Conservation (phyloP, 441 rosid genomes). For the Populus hybrid region DNA sequence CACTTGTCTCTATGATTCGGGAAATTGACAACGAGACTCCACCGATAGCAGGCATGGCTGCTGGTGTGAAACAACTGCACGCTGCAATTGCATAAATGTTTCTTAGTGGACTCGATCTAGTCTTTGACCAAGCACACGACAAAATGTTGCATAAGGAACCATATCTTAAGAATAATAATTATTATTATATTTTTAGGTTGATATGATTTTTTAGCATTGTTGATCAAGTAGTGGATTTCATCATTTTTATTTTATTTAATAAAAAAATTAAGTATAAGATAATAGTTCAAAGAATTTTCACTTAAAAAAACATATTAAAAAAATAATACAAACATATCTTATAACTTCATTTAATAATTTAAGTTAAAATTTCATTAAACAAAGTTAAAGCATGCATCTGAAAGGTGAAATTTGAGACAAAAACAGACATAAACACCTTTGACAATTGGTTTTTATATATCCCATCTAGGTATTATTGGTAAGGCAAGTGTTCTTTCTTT, state of each 20-base stretch:
- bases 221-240: no score
- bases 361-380: not conserved
- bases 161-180: not conserved
- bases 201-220: no score
- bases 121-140: slow-evolving; percentile 8
- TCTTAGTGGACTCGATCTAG: not conserved
- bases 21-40: slow-evolving; percentile 1
- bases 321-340: no score
- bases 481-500: not conserved
- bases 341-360: no score
- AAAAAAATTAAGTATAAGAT: no score
- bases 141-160: not conserved
- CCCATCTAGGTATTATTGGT: not conserved
- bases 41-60: not conserved
- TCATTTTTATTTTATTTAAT: no score
- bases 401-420: not conserved
- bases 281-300: no score
- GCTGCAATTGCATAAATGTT: not conserved
- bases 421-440: not conserved
- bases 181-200: not conserved
- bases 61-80: not conserved
- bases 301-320: no score
- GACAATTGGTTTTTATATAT: not conserved
- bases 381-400: not conserved
- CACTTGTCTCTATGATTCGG: slow-evolving; percentile 6